These are phyloP conservation scores for Salix udensis DNA, from an alignment of 345 rosid species.

Conservation along the genomic window DNA sequence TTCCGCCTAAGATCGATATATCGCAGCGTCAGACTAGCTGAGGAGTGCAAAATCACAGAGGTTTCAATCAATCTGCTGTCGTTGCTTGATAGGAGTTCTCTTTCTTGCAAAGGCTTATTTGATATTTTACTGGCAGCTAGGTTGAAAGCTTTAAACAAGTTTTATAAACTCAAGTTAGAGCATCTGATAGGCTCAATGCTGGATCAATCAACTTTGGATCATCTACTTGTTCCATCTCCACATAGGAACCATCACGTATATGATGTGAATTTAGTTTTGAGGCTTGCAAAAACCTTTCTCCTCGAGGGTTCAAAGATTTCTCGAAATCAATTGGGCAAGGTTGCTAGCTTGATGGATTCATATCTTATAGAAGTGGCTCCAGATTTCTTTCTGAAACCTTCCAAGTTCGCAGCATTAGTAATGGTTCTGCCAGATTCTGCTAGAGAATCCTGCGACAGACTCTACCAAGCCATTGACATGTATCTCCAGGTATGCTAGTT, in stretches of 20 bases:
- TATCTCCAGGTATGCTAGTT: conserved; percentile 41
- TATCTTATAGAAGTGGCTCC: conserved; percentile 52
- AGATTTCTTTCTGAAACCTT: conserved; percentile 34
- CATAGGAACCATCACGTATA: conserved; percentile 21
- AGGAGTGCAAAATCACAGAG: conserved; percentile 31
- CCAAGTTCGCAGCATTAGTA: conserved; percentile 36
- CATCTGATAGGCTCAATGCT: conserved; percentile 42
- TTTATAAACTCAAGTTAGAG: conserved; percentile 30
- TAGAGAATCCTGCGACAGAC: conserved; percentile 36
- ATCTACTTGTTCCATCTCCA: conserved; percentile 38
- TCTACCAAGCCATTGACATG: conserved; percentile 47
- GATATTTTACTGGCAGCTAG: conserved; percentile 27
- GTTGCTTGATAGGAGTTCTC: conserved; percentile 26
- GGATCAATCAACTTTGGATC: conserved; percentile 46
- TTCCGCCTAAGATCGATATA: conserved; percentile 35
- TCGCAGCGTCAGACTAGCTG: neutral
- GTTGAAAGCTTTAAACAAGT: conserved; percentile 21
- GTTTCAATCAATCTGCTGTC: conserved; percentile 29
- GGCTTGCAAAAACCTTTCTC: conserved; percentile 38
- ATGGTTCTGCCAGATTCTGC: conserved; percentile 40
- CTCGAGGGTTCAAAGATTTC: conserved; percentile 5
- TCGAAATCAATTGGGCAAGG: conserved; percentile 25
- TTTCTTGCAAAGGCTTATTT: conserved; percentile 44
- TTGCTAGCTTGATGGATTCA: conserved; percentile 41
- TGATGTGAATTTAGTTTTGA: conserved; percentile 47